phyloP scores from a whole-genome alignment of 192 early-diverging fungal genomes.

The Coemansia sp. region DNA sequence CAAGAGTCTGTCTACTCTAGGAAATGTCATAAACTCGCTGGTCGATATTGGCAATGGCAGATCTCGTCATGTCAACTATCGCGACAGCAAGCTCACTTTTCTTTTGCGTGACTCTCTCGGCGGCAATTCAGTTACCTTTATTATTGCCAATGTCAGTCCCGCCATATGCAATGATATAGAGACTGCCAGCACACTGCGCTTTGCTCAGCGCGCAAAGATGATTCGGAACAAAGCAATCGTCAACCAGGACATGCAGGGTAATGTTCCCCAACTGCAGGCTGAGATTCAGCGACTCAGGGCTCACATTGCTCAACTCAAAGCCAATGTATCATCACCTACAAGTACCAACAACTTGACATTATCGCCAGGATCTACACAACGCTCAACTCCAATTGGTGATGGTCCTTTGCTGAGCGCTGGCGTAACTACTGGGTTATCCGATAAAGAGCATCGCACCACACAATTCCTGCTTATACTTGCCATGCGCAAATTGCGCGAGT shows the following conservation, averaged over 20 bases:
- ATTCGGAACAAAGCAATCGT: constrained; percentile 72
- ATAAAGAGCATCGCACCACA: constrained; percentile 43
- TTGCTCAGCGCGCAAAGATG: constrained; percentile 70
- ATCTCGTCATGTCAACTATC: constrained; percentile 64
- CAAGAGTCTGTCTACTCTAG: constrained; percentile 72
- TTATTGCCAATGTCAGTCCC: constrained; percentile 63
- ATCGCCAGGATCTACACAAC: not conserved
- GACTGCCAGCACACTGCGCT: constrained; percentile 63
- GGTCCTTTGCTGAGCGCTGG: not conserved
- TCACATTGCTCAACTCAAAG: constrained; percentile 41
- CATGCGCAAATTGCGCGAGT: constrained; percentile 54
- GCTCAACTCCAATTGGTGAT: not conserved
- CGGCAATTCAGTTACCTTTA: constrained; percentile 67
- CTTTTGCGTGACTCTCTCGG: constrained; percentile 68
- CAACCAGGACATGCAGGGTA: constrained; percentile 66
- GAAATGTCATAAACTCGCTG: constrained; percentile 83
- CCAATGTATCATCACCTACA: not conserved
- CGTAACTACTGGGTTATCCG: not conserved
- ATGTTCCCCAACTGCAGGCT: constrained; percentile 61
- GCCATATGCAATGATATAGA: constrained; percentile 59
- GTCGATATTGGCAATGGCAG: constrained; percentile 62
- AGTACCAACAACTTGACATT: not conserved
- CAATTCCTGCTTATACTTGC: constrained; percentile 50
- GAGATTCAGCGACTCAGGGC: constrained; percentile 60
- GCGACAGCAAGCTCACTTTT: constrained; percentile 69